Evolutionary conservation across 495 filamentous ascomycete genomes (phyloP).

Genomic region (Talaromyces liani): DNA sequence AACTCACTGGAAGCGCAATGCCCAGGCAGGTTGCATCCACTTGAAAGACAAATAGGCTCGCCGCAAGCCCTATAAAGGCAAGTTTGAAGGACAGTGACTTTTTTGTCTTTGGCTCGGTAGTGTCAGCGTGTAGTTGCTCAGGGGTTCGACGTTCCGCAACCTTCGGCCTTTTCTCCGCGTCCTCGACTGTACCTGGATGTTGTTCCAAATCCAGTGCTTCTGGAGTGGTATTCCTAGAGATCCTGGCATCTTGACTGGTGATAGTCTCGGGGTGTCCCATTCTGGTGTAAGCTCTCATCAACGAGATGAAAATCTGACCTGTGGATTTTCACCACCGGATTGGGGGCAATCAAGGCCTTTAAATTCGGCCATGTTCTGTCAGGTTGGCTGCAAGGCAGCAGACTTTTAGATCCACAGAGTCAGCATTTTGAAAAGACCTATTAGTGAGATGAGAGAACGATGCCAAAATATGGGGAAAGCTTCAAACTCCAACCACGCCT

Average conservation of each 20-base stretch:
- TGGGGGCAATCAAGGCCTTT: not conserved
- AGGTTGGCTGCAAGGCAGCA: not conserved
- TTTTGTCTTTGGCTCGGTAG: not conserved
- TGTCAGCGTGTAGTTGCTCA: not conserved
- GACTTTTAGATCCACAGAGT: not conserved
- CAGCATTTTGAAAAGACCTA: not conserved
- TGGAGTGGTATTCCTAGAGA: not conserved
- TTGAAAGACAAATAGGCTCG: not conserved
- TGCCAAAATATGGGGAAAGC: not conserved
- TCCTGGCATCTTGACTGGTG: not conserved
- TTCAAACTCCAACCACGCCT: not conserved
- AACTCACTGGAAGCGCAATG: slow-evolving; percentile 1
- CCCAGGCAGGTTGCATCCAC: not conserved
- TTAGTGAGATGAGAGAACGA: not conserved
- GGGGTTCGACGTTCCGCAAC: not conserved
- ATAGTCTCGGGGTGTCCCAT: not conserved
- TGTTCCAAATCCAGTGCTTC: not conserved
- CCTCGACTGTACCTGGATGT: not conserved
- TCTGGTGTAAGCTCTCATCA: not conserved
- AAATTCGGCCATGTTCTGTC: not conserved
- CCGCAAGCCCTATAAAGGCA: not conserved
- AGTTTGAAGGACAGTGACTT: not conserved
- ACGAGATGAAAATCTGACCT: not conserved
- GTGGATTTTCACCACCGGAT: not conserved
- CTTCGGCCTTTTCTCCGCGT: not conserved